Conservation (phyloP, 129 eudicot species). For the Lactuca sativa region DNA sequence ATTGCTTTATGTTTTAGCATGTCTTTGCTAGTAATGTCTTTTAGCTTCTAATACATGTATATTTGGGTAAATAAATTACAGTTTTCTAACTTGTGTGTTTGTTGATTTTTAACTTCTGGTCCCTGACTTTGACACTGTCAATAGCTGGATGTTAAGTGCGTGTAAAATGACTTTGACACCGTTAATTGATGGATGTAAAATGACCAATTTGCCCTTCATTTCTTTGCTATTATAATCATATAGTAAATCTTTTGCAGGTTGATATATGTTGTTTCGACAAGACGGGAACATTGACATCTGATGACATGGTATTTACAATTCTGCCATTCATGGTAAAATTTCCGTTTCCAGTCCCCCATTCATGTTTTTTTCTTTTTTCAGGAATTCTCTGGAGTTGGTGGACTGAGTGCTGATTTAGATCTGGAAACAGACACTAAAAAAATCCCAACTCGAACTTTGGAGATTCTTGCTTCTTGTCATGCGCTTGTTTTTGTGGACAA, state of each 20-base stretch:
- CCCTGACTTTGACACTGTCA: too few relatives aligned
- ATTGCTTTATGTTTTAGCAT: not conserved
- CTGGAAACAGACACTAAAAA: constrained; percentile 70
- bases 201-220: not conserved
- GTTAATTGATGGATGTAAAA: too few relatives aligned
- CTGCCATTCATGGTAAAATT: not conserved
- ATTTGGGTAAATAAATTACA: too few relatives aligned
- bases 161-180: not conserved
- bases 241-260: constrained; percentile 54
- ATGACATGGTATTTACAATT: constrained; percentile 80
- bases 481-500: constrained; percentile 96
- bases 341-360: not conserved
- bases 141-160: too few relatives aligned
- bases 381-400: constrained; percentile 97
- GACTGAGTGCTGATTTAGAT: constrained; percentile 61
- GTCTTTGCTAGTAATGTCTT: not conserved
- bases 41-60: not conserved
- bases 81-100: too few relatives aligned
- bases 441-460: constrained; percentile 79
- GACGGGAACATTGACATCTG: constrained; percentile 95
- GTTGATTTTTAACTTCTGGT: too few relatives aligned
- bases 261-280: constrained; percentile 98
- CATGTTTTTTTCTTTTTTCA: constrained; percentile 24
- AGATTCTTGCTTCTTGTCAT: constrained; percentile 99
- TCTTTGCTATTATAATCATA: not conserved